These are phyloP conservation scores for Blumeria hordei DNA, from an alignment of 2,329 filamentous ascomycete genomes.

Conservation along the genomic window DNA sequence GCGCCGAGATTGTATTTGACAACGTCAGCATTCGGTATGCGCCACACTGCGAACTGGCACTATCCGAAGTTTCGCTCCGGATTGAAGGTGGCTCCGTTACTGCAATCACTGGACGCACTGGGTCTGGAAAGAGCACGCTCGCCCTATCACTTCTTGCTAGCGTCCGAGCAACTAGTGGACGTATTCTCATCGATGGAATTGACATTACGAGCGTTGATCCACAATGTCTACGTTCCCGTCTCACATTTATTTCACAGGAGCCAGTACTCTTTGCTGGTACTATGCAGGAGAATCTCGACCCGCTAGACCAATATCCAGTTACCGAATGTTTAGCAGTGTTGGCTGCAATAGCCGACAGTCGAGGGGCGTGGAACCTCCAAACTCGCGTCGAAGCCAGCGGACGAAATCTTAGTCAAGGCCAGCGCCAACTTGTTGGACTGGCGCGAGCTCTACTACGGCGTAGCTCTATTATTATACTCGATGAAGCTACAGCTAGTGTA, in stretches of 20 bases:
- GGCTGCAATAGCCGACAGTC: constrained; percentile 22
- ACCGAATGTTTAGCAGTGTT: constrained; percentile 28
- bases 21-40: constrained; percentile 61
- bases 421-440: constrained; percentile 38
- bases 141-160: constrained; percentile 34
- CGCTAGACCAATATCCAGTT: constrained; percentile 30
- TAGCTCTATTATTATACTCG: constrained; percentile 37
- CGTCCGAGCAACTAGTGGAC: constrained; percentile 26
- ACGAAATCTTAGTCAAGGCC: constrained; percentile 37
- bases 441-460: constrained; percentile 35
- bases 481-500: constrained; percentile 41
- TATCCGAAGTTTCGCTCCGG: constrained; percentile 42
- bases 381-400: constrained; percentile 35
- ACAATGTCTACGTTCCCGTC: constrained; percentile 31
- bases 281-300: constrained; percentile 37
- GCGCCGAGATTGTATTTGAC: constrained; percentile 52
- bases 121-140: constrained; percentile 64
- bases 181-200: constrained; percentile 33
- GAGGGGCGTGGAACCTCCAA: constrained; percentile 24
- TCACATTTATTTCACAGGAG: constrained; percentile 44
- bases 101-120: constrained; percentile 58
- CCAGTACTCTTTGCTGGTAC: constrained; percentile 38
- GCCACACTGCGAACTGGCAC: constrained; percentile 47
- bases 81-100: constrained; percentile 60
- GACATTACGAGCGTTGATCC: constrained; percentile 34